Conservation (phyloP, 768 basidiomycete species). For the Amanita subjunquillea region DNA sequence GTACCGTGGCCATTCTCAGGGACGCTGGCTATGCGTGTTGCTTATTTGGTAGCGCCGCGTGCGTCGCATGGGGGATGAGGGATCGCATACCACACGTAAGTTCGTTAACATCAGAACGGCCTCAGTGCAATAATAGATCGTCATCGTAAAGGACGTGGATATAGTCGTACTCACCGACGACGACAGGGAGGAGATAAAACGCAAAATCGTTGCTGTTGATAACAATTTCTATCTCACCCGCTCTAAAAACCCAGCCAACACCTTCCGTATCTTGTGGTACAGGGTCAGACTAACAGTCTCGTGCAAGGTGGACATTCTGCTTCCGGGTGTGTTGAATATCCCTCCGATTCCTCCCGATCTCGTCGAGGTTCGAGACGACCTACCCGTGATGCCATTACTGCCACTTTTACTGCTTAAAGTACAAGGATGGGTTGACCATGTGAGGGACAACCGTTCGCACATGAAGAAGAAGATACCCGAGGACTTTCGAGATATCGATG, state of each 20-base stretch:
- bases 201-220: neutral
- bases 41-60: constrained; percentile 10
- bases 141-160: constrained; percentile 4
- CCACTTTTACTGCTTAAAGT: constrained; percentile 10
- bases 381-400: constrained; percentile 8
- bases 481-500: constrained; percentile 11
- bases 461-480: constrained; percentile 6
- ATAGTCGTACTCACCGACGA: constrained; percentile 4
- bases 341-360: constrained; percentile 3
- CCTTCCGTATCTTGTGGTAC: constrained; percentile 1
- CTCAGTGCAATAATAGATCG: neutral
- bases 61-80: constrained; percentile 9
- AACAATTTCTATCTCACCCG: constrained; percentile 2
- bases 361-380: neutral
- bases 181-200: constrained; percentile 4
- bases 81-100: constrained; percentile 10
- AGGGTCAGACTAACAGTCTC: neutral
- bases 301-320: constrained; percentile 14
- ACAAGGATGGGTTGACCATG: constrained; percentile 11
- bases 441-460: neutral
- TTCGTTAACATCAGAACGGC: no score
- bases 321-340: constrained; percentile 9
- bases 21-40: constrained; percentile 2
- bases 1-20: constrained; percentile 14
- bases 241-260: neutral